These are phyloP conservation scores for Suillus clintonianus DNA, from an alignment of 768 basidiomycete species.

Conservation along the genomic window DNA sequence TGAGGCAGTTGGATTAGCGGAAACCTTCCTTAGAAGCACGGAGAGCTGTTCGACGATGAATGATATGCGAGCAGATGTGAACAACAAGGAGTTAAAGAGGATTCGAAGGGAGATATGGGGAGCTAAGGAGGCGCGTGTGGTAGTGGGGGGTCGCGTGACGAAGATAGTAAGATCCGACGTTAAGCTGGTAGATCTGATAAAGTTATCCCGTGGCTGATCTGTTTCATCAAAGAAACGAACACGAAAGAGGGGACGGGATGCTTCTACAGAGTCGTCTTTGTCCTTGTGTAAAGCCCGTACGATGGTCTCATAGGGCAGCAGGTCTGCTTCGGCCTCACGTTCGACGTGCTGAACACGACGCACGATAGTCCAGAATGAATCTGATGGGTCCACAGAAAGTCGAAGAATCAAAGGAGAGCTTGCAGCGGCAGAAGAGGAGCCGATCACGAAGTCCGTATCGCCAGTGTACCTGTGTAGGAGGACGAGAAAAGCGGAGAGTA, in stretches of 20 bases:
- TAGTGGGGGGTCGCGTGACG: slow-evolving; percentile 70
- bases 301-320: slow-evolving; percentile 78
- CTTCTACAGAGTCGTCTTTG: slow-evolving; percentile 58
- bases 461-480: slow-evolving; percentile 94
- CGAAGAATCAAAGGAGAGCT: slow-evolving; percentile 84
- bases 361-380: slow-evolving; percentile 89
- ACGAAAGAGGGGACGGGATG: slow-evolving; percentile 71
- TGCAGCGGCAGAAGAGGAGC: slow-evolving; percentile 76
- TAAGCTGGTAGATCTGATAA: slow-evolving; percentile 76
- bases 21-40: slow-evolving; percentile 69
- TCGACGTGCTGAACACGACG: slow-evolving; percentile 84
- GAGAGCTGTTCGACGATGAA: slow-evolving; percentile 86
- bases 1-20: slow-evolving; percentile 63
- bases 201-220: slow-evolving; percentile 69
- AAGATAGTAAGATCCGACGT: slow-evolving; percentile 95
- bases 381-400: slow-evolving; percentile 77
- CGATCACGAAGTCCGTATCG: slow-evolving; percentile 91
- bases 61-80: slow-evolving; percentile 75
- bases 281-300: slow-evolving; percentile 66
- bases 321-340: slow-evolving; percentile 78
- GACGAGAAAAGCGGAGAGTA: slow-evolving; percentile 89
- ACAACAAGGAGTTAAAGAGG: slow-evolving; percentile 93
- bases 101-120: slow-evolving; percentile 80
- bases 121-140: slow-evolving; percentile 68
- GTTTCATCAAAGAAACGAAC: slow-evolving; percentile 97